Conservation (phyloP, 495 filamentous ascomycete species). For the Penicillium antarcticum region DNA sequence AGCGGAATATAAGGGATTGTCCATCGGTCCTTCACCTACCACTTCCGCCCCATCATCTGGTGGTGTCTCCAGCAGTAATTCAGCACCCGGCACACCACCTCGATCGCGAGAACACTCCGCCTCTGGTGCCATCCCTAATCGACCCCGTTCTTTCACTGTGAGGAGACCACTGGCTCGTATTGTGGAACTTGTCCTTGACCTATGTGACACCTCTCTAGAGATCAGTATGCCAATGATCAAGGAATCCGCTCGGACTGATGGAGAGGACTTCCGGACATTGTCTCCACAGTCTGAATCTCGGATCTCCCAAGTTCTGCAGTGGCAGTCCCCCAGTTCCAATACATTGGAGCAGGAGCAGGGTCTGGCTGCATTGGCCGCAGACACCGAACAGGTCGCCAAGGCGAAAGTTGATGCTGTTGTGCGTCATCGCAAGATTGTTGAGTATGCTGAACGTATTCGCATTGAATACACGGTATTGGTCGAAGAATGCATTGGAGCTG, state of each 20-base stretch:
- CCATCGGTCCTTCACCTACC: conserved; percentile 68
- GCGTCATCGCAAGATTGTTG: conserved; percentile 87
- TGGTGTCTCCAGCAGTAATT: conserved; percentile 59
- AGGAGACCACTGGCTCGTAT: conserved; percentile 85
- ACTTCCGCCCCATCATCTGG: conserved; percentile 55
- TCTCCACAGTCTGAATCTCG: conserved; percentile 93
- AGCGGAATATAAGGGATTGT: conserved; percentile 87
- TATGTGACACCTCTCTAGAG: conserved; percentile 93
- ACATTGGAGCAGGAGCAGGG: conserved; percentile 95
- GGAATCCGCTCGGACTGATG: conserved; percentile 60
- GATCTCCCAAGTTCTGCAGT: conserved; percentile 88
- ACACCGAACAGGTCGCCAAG: conserved; percentile 77
- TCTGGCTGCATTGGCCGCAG: conserved; percentile 77
- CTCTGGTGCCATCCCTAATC: conserved; percentile 65
- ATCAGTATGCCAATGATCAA: conserved; percentile 92
- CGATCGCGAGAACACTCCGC: conserved; percentile 79
- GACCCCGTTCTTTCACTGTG: conserved; percentile 81
- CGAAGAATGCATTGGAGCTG: conserved; percentile 90
- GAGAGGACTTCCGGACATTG: conserved; percentile 77
- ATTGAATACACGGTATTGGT: conserved; percentile 88
- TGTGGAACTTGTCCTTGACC: conserved; percentile 88
- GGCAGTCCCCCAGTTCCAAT: conserved; percentile 88
- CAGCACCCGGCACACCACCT: conserved; percentile 65
- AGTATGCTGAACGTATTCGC: conserved; percentile 93
- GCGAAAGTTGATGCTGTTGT: conserved; percentile 90